Percentiles rank a stretch among this genome's conserved stretches.
phyloP scores from a whole-genome alignment of 2,329 filamentous ascomycete species.

The Cordyceps sp. region DNA sequence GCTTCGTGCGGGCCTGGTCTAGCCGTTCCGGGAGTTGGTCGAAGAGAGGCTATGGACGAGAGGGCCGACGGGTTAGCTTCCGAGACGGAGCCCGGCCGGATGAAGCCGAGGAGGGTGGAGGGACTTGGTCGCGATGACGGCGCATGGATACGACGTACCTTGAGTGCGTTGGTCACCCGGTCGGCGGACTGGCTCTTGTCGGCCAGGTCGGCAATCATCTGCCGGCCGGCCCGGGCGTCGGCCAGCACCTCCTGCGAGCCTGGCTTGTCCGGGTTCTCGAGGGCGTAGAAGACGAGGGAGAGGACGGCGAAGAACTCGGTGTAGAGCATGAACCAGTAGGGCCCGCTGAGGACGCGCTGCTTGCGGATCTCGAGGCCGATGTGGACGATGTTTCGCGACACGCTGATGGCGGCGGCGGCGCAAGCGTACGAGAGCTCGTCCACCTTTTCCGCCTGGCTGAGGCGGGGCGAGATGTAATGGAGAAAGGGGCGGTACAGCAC shows the following conservation, averaged over 20 bases:
- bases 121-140: too few species aligned
- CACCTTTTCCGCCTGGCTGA: constrained; percentile 37
- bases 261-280: constrained; percentile 62
- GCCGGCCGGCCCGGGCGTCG: constrained; percentile 71
- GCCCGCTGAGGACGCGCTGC: constrained; percentile 57
- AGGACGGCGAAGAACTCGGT: constrained; percentile 71
- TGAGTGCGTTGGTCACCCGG: constrained; percentile 61
- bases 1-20: constrained; percentile 28
- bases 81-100: not conserved
- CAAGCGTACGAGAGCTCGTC: constrained; percentile 69
- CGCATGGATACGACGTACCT: too few species aligned
- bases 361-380: constrained; percentile 65
- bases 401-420: constrained; percentile 41
- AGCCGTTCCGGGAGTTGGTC: constrained; percentile 64
- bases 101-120: not conserved
- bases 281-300: constrained; percentile 61
- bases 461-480: constrained; percentile 59
- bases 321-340: constrained; percentile 78
- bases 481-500: constrained; percentile 71
- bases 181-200: constrained; percentile 80
- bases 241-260: constrained; percentile 66
- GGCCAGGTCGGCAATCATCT: constrained; percentile 64
- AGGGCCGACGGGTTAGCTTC: too few species aligned
- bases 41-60: constrained; percentile 71
- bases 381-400: constrained; percentile 60